Evolutionary conservation across 331 rosid genomes (phyloP).

Genomic region (Cydonia oblonga): DNA sequence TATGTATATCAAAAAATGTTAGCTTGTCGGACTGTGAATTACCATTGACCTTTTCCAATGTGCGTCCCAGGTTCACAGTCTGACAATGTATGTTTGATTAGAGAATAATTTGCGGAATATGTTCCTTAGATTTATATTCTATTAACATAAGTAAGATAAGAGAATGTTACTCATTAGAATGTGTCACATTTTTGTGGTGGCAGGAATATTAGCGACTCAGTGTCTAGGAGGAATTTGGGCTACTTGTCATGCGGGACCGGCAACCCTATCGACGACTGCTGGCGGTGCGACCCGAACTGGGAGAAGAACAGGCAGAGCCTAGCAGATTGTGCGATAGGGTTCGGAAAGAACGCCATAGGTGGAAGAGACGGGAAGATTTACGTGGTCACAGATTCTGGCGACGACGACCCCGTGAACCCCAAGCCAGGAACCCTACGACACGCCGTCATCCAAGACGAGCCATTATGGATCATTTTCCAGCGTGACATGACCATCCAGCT

Average conservation of each 20-base stretch:
- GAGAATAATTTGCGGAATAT: too few relatives aligned
- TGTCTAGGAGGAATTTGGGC: conserved; percentile 48
- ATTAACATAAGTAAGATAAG: background rate
- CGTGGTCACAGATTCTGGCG: conserved; percentile 45
- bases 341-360: conserved; percentile 47
- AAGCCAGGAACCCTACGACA: conserved; percentile 63
- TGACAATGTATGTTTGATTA: background rate
- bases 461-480: conserved; percentile 71
- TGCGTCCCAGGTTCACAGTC: too few relatives aligned
- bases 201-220: conserved; percentile 67
- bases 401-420: conserved; percentile 32
- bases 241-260: conserved; percentile 77
- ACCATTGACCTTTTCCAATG: background rate
- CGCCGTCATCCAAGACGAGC: conserved; percentile 84
- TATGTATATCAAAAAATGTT: background rate
- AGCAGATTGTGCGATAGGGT: conserved; percentile 53
- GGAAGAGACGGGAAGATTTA: conserved; percentile 42
- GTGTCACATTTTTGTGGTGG: background rate
- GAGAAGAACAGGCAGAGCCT: conserved; percentile 36
- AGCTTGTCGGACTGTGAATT: background rate
- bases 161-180: background rate
- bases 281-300: conserved; percentile 56
- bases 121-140: too few relatives aligned
- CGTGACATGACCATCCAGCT: conserved; percentile 68
- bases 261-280: conserved; percentile 56